A percentile compares a stretch with the other conserved stretches of the same genome.
Evolutionary conservation across 805 yeast species (phyloP).

Genomic region (Martiniozyma abietophila): DNA sequence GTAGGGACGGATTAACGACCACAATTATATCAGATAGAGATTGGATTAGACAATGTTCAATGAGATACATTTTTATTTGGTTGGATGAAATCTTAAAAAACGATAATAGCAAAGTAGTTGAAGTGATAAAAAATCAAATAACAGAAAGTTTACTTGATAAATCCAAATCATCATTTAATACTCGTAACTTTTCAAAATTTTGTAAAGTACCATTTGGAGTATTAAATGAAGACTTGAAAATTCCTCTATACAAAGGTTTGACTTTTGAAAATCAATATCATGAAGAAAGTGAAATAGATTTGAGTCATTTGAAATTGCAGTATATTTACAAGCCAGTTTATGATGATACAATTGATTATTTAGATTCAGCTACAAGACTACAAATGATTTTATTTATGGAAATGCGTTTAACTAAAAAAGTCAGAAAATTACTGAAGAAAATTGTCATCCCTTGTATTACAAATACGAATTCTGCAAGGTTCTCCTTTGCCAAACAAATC

Average conservation of each 20-base stretch:
- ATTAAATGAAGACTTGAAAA: constrained; percentile 26
- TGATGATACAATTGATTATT: constrained; percentile 3
- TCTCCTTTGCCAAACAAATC: constrained; percentile 41
- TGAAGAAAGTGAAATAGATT: constrained; percentile 1
- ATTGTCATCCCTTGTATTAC: constrained; percentile 48
- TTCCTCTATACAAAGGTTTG: constrained; percentile 25
- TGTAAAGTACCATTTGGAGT: constrained; percentile 22
- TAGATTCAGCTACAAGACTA: constrained; percentile 33
- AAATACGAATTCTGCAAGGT: constrained; percentile 39
- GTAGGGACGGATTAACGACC: constrained; percentile 42
- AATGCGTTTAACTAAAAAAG: constrained; percentile 43
- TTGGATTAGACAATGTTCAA: constrained; percentile 38
- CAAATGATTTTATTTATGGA: constrained; percentile 54
- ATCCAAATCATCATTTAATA: constrained; percentile 15
- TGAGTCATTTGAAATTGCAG: constrained; percentile 2
- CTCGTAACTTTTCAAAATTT: not conserved
- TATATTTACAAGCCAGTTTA: not conserved
- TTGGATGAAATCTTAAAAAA: constrained; percentile 31
- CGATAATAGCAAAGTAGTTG: constrained; percentile 31
- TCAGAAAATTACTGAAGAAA: constrained; percentile 40
- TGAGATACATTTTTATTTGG: constrained; percentile 43
- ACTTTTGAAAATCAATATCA: constrained; percentile 4
- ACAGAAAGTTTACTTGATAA: constrained; percentile 34
- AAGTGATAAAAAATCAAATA: constrained; percentile 31
- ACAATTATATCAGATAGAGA: constrained; percentile 45